Evolutionary conservation across 192 early-diverging fungal genomes (phyloP).

Genomic region (Dissophora ornata): DNA sequence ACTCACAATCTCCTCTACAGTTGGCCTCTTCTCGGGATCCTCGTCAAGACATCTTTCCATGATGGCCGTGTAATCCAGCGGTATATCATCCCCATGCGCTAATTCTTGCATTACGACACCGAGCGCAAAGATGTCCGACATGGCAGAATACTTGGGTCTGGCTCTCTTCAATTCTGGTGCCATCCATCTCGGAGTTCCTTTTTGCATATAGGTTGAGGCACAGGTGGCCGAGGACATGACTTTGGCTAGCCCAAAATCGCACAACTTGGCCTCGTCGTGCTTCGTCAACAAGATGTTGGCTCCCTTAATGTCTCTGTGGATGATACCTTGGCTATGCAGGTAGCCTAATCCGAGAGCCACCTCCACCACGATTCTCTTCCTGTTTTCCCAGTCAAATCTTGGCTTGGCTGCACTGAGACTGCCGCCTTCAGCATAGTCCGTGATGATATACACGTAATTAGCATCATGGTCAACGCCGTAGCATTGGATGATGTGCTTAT

Average conservation of each 20-base stretch:
- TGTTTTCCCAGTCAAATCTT: constrained; percentile 11
- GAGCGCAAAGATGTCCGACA: constrained; percentile 31
- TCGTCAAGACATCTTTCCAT: not conserved
- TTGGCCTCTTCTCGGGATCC: constrained; percentile 5
- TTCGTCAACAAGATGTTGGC: constrained; percentile 21
- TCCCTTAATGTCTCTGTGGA: constrained; percentile 46
- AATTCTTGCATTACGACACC: constrained; percentile 28
- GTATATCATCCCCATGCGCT: not conserved
- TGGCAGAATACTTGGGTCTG: not conserved
- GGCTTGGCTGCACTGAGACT: constrained; percentile 1
- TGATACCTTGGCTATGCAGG: constrained; percentile 23
- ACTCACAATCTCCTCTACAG: not conserved
- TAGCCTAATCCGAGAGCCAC: constrained; percentile 36
- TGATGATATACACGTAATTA: not conserved
- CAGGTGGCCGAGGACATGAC: not conserved
- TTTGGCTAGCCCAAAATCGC: constrained; percentile 33
- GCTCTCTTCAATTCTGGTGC: constrained; percentile 9
- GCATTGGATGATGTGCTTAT: constrained; percentile 21
- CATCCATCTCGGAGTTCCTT: not conserved
- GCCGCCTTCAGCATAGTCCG: constrained; percentile 20
- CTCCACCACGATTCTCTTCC: constrained; percentile 2
- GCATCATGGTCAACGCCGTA: not conserved
- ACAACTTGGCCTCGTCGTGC: constrained; percentile 20
- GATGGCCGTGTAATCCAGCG: constrained; percentile 1
- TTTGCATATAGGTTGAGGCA: not conserved